Percentiles rank a stretch among this genome's conserved stretches.
Conservation (phyloP, 768 basidiomycete species). For the Lanmaoa rubissima region DNA sequence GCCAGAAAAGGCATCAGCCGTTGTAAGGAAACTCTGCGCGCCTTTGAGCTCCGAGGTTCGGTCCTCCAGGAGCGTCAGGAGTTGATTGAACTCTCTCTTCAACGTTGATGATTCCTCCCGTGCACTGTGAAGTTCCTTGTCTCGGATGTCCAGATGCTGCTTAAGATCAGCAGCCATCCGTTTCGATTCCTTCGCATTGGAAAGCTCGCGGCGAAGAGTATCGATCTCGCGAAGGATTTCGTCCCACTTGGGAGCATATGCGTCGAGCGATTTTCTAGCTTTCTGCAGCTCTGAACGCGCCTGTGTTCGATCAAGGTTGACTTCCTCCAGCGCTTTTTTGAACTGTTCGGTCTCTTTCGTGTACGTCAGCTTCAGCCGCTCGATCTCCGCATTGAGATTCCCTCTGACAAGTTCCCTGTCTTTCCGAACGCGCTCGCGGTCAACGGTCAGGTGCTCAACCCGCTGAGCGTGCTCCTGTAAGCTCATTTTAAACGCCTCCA, state of each 20-base stretch:
- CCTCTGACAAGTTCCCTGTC: slow-evolving; percentile 21
- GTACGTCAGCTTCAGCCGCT: slow-evolving; percentile 15
- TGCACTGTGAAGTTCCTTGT: slow-evolving; percentile 19
- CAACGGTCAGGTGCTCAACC: slow-evolving; percentile 19
- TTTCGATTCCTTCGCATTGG: slow-evolving; percentile 7
- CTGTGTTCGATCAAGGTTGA: slow-evolving; percentile 19
- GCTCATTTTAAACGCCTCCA: slow-evolving; percentile 14
- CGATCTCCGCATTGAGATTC: slow-evolving; percentile 22
- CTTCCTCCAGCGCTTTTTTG: slow-evolving; percentile 25
- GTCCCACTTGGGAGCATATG: slow-evolving; percentile 19
- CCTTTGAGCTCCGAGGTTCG: slow-evolving; percentile 45
- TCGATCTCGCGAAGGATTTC: slow-evolving; percentile 18
- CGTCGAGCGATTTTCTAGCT: slow-evolving; percentile 19
- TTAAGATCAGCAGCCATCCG: slow-evolving; percentile 12
- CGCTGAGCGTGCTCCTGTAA: slow-evolving; percentile 21
- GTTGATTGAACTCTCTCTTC: slow-evolving; percentile 29
- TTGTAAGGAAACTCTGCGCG: slow-evolving; percentile 45
- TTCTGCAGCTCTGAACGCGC: slow-evolving; percentile 24
- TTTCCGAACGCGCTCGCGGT: slow-evolving; percentile 26
- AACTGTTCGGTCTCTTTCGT: slow-evolving; percentile 16
- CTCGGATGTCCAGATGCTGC: slow-evolving; percentile 19
- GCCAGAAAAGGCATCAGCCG: slow-evolving; percentile 42
- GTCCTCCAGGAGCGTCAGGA: slow-evolving; percentile 34
- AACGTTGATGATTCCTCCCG: slow-evolving; percentile 30
- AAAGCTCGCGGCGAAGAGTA: slow-evolving; percentile 16